Evolutionary conservation across 306 rosid species (phyloP).

Genomic region (Cicer pinnatifidum): DNA sequence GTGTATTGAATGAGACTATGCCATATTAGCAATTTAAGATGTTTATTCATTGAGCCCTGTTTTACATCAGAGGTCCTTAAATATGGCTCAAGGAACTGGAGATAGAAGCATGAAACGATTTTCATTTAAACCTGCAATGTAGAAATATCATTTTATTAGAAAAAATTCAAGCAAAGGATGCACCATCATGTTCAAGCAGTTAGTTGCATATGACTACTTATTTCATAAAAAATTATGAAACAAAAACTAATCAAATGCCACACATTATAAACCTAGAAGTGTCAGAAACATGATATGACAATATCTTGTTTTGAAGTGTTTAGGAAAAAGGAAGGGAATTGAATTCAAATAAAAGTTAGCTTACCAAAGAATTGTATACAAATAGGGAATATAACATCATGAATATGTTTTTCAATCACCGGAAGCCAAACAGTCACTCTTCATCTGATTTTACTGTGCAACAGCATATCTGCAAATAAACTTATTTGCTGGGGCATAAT

Average conservation of each 20-base stretch:
- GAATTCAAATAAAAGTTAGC: slow-evolving; percentile 29
- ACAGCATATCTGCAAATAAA: slow-evolving; percentile 57
- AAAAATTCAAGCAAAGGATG: slow-evolving; percentile 4
- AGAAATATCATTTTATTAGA: slow-evolving; percentile 10
- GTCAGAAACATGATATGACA: background rate
- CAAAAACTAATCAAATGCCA: background rate
- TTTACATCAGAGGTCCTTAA: background rate
- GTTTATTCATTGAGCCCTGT: background rate
- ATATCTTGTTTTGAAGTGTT: background rate
- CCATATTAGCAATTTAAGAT: background rate
- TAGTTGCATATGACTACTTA: background rate
- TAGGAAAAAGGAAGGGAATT: background rate
- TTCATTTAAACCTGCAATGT: background rate
- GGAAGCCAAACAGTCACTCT: slow-evolving; percentile 47
- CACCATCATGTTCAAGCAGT: slow-evolving; percentile 8
- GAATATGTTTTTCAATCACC: slow-evolving; percentile 55
- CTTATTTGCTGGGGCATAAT: slow-evolving; percentile 56
- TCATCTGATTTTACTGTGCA: slow-evolving; percentile 55
- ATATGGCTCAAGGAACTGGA: slow-evolving; percentile 1
- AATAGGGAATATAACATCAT: slow-evolving; percentile 41
- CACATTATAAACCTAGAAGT: background rate
- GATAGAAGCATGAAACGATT: background rate
- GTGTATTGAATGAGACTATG: background rate
- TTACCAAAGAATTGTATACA: slow-evolving; percentile 39
- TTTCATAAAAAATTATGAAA: slow-evolving; percentile 3